A percentile compares a stretch with the other conserved stretches of the same genome.
These are phyloP conservation scores for Ambrosiella beaveri DNA, from an alignment of 2,329 filamentous ascomycete species.

Conservation along the genomic window DNA sequence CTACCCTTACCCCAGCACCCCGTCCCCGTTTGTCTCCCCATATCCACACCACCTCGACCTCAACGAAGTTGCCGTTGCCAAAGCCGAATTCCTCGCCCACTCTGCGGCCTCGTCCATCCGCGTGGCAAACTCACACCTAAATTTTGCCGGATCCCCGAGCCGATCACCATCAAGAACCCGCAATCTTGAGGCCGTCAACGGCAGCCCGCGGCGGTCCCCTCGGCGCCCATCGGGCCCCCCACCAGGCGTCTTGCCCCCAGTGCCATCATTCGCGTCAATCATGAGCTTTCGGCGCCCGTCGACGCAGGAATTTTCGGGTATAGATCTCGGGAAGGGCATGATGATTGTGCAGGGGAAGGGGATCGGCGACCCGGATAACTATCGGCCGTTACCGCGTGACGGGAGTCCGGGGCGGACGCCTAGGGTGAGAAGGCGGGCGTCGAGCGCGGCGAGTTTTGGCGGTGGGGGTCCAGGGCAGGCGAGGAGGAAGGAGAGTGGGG, in stretches of 20 bases:
- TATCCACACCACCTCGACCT: neutral
- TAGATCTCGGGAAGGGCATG: neutral
- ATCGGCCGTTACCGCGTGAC: neutral
- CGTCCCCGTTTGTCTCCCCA: neutral
- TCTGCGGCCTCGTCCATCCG: conserved; percentile 6
- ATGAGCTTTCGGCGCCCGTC: neutral
- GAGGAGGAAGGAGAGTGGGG: neutral
- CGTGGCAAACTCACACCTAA: conserved; percentile 7
- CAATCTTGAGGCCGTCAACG: neutral
- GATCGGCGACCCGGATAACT: neutral
- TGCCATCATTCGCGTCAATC: too few species aligned
- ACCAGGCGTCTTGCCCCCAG: too few species aligned
- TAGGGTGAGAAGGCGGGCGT: neutral
- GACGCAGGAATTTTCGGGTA: neutral
- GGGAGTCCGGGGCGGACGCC: neutral
- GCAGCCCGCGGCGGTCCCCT: neutral
- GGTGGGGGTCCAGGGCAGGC: neutral
- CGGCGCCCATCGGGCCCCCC: neutral
- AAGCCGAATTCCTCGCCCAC: conserved; percentile 1
- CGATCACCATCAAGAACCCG: neutral
- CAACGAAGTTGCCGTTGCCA: neutral
- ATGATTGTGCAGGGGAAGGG: neutral
- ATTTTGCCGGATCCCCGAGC: neutral
- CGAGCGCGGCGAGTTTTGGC: neutral
- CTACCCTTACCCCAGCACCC: neutral